Evolutionary conservation across 371 early-diverging fungal genomes (phyloP), one percentile per base, ranked within the genome.

Genomic region (Syncephalastrum racemosum): DNA sequence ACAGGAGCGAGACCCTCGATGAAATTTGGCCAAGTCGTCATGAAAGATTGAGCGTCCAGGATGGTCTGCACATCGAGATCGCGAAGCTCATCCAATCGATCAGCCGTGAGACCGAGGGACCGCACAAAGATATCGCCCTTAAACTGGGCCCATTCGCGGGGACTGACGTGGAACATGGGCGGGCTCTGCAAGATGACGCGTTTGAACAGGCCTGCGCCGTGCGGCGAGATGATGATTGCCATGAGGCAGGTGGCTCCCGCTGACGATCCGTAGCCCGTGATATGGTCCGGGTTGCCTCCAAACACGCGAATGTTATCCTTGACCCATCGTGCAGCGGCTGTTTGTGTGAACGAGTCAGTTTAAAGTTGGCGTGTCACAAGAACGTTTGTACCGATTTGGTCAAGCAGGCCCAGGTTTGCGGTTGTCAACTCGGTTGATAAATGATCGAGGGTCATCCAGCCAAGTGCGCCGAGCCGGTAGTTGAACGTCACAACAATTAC

Each of bases 1-100:
- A 72, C 61, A 8, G 73, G 73, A 0, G 69, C 73, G 8, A 72
- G 48, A 6, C 69, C 73, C 47, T 72, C 73, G 20, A 72, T 20
- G 25, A 68, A 72, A 43, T 72, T 72, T 31, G 73, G 73, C 73
- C 73, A 72, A 1, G 73, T 66, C 2, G 68, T 64, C 64, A 72
- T 63, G 46, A 68, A 66, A 1, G 69, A 66, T 42, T 72, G 73
- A 0, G 66, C 52, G 4, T 72, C 73, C 24, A 72, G 23, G 24
- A 68, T 53, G 2, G 64, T 68, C 27, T 68, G 63, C 3, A 62
- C 46, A 16, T 61, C 60, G 2, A 72, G 47, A 0, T 56, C 22
- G 19, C 63, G 57, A 7, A 72, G 19, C 13, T 72, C 73, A 1
- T 58, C 46, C 10, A 59, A 36, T 4, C 46, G 41, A 7, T 55